Evolutionary conservation across 345 rosid species (phyloP), one percentile per base, ranked within the genome.

Genomic region (Trapa bicornis): DNA sequence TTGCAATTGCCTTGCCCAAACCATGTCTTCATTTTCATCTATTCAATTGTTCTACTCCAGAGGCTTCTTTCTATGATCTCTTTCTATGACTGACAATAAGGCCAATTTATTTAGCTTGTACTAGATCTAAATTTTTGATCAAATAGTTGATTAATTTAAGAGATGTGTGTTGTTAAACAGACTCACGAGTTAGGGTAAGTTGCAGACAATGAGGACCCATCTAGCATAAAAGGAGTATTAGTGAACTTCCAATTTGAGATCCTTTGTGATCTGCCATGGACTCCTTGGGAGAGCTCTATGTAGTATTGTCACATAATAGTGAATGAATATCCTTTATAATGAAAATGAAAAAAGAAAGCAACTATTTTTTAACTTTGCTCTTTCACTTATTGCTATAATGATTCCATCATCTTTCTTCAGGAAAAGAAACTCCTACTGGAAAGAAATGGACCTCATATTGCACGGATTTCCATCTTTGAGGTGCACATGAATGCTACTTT

Each of bases 371-470:
- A 48, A 48, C 10, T 22, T 47, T 15, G 29, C 42, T 45, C 47
- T 4, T 61, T 36, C 17, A 22, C 36, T 47, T 32, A 13, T 16
- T 43, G 33, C 29, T 63, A 6, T 11, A 13, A 37, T 68, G 45
- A 50, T 62, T 47, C 37, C 32, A 69, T 52, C 41, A 72, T 75
- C 58, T 66, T 66, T 73, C 10, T n/a, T 65, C 76, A 93, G 98
- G 96, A 93, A 68, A 93, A 87, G 80, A 93, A 93, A 72, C 87
- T 93, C 78, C 86, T 89, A 17, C 78, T 93, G 85, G 98, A 90
- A 67, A 85, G 71, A 66, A 84, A 82, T 74, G 97, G 96, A 47
- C 89, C 98, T 72, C 87, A 77, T 76, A 75, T 88, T 76, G 94
- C 84, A 39, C 87, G 97, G 73, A 76, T 93, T 74, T 93, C 97